Percentiles rank a stretch among this genome's conserved stretches.
phyloP scores from a whole-genome alignment of 2,329 filamentous ascomycete species.

The Colletotrichum kahawae region DNA sequence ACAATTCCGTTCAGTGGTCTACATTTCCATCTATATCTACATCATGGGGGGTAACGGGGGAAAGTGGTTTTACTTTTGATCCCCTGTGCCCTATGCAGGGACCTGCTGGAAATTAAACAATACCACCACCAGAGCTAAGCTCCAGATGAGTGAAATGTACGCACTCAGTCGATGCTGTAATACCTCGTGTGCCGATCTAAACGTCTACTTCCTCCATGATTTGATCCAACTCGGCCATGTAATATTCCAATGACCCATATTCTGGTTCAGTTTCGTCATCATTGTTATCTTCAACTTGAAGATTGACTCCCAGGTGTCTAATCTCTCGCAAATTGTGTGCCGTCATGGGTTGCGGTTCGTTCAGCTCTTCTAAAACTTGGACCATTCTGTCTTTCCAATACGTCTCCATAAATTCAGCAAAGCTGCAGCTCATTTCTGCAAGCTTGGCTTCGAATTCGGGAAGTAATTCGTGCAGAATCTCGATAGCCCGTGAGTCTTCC shows the following conservation, averaged over 20 bases:
- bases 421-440: not conserved
- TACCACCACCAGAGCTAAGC: no score
- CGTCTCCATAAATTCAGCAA: accelerated
- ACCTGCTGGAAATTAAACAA: no score
- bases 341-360: not conserved
- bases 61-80: no score
- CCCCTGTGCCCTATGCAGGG: no score
- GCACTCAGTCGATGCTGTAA: no score
- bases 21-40: no score
- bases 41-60: no score
- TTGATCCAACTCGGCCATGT: accelerated
- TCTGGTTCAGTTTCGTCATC: not conserved
- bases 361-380: not conserved
- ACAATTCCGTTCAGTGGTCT: no score
- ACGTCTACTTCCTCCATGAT: no score
- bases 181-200: no score
- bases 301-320: not conserved
- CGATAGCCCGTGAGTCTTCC: not conserved
- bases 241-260: no score
- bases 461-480: accelerated
- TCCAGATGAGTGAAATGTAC: no score
- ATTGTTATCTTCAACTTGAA: not conserved
- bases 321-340: not conserved
- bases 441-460: not conserved
- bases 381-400: not conserved